Conservation (phyloP, 208 protist genomes). For the Trypanosoma mega region DNA sequence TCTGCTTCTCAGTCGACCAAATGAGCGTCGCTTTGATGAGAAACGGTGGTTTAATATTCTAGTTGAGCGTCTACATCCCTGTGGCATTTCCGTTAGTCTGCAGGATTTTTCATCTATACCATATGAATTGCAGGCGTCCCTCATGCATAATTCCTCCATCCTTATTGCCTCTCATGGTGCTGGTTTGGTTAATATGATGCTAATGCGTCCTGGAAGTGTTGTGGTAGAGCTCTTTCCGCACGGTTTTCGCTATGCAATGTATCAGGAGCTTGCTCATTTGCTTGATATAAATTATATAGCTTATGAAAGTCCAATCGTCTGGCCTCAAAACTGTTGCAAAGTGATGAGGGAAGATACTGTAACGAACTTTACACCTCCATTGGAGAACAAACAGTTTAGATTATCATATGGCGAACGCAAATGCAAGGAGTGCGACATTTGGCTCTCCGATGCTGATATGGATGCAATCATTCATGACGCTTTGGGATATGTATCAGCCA, state of each 20-base stretch:
- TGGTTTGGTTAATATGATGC: conserved; percentile 28
- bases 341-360: not conserved
- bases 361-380: not conserved
- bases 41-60: conserved; percentile 2
- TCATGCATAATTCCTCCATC: conserved; percentile 25
- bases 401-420: conserved; percentile 7
- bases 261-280: conserved; percentile 30
- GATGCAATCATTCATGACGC: conserved; percentile 15
- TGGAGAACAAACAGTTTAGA: not conserved
- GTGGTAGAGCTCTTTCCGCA: conserved; percentile 35
- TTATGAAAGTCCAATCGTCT: conserved; percentile 23
- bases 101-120: conserved; percentile 11
- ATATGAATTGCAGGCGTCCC: conserved; percentile 12
- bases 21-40: conserved; percentile 24
- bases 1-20: conserved; percentile 9
- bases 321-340: conserved; percentile 20
- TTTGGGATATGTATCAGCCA: conserved; percentile 1
- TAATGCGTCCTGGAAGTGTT: conserved; percentile 25
- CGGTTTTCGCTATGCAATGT: conserved; percentile 36
- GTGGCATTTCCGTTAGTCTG: conserved; percentile 6
- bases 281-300: conserved; percentile 25
- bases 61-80: not conserved
- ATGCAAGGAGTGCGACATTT: conserved; percentile 30
- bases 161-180: conserved; percentile 34
- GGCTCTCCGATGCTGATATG: conserved; percentile 16